phyloP scores from a whole-genome alignment of 2,329 filamentous ascomycete genomes.

The Cylindrodendrum hubeiense region DNA sequence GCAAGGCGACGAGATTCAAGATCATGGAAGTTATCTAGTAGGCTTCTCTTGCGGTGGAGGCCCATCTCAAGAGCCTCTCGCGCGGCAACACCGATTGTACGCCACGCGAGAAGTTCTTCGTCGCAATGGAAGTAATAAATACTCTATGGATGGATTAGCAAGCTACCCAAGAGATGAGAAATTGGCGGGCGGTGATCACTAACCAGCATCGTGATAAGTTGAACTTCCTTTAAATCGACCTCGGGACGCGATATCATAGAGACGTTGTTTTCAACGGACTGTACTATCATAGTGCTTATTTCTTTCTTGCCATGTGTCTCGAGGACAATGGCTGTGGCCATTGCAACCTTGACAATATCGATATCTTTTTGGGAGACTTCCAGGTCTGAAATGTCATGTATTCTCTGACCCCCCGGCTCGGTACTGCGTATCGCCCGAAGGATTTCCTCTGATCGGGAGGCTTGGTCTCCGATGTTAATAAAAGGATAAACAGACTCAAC shows the following conservation, averaged over 20 bases:
- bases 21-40: conserved; percentile 54
- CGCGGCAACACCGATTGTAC: conserved; percentile 59
- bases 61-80: conserved; percentile 62
- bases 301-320: conserved; percentile 49
- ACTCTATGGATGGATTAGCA: conserved; percentile 42
- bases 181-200: background rate
- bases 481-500: conserved; percentile 54
- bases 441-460: conserved; percentile 42
- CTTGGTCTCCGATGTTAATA: conserved; percentile 45
- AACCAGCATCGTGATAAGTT: conserved; percentile 18
- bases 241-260: background rate
- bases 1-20: conserved; percentile 47
- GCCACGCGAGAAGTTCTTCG: conserved; percentile 63
- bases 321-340: conserved; percentile 49
- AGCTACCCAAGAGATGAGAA: background rate
- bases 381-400: background rate
- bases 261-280: conserved; percentile 44
- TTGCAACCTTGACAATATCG: conserved; percentile 49
- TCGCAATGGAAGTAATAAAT: conserved; percentile 60
- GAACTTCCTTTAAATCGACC: conserved; percentile 2
- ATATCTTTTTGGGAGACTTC: conserved; percentile 43
- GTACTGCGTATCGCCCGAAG: conserved; percentile 37
- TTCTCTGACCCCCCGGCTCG: background rate
- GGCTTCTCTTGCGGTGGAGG: conserved; percentile 59
- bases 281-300: conserved; percentile 44